These are phyloP conservation scores for Pythium monospermum DNA, from an alignment of 352 stramenopile genomes.

Conservation along the genomic window DNA sequence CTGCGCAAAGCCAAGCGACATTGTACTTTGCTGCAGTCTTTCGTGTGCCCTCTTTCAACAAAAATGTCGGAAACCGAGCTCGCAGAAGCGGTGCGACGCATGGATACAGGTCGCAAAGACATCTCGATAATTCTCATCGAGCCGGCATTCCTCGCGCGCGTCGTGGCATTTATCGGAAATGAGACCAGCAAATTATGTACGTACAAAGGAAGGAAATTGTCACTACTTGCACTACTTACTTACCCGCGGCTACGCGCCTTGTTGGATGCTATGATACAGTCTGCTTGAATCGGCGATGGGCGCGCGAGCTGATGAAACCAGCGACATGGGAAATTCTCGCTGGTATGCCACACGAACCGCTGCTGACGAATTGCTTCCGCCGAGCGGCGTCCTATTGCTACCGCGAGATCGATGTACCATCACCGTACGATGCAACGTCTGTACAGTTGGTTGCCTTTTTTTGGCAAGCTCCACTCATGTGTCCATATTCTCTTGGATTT, in stretches of 20 bases:
- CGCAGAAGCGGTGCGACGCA: conserved; percentile 1
- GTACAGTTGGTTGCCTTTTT: too few relatives aligned
- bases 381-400: conserved; percentile 82
- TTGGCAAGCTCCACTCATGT: too few relatives aligned
- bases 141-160: conserved; percentile 47
- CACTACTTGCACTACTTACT: conserved; percentile 4
- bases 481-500: not conserved
- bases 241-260: conserved; percentile 5
- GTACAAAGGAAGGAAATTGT: conserved; percentile 1
- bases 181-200: conserved; percentile 31
- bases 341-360: conserved; percentile 64
- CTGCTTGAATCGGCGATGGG: conserved; percentile 63
- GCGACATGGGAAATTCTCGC: conserved; percentile 79
- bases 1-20: too few relatives aligned
- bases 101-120: not conserved
- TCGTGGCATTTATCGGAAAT: conserved; percentile 59
- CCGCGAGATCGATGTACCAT: conserved; percentile 81
- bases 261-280: conserved; percentile 32
- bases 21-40: too few relatives aligned
- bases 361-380: conserved; percentile 80
- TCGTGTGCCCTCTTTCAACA: too few relatives aligned
- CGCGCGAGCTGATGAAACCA: conserved; percentile 78
- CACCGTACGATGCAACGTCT: conserved; percentile 49
- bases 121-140: conserved; percentile 42
- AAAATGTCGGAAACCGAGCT: too few relatives aligned